phyloP scores from a whole-genome alignment of 768 basidiomycete genomes.

The Leccinum disarticulatum region DNA sequence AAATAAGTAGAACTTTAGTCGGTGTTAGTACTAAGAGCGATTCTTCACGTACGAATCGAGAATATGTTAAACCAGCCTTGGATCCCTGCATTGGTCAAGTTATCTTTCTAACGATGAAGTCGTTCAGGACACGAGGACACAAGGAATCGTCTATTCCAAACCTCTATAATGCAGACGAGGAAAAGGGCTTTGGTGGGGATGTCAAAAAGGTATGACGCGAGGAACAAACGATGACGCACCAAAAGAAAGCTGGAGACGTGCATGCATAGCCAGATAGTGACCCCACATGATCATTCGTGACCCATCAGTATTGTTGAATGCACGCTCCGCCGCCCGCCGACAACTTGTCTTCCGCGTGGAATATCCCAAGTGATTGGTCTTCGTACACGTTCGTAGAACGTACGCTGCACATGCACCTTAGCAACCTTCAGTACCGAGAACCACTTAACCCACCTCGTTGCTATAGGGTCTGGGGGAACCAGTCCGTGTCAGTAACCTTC shows the following conservation, averaged over 20 bases:
- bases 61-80: slow-evolving; percentile 84
- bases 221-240: slow-evolving; percentile 45
- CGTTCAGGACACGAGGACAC: slow-evolving; percentile 2
- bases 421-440: not conserved
- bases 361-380: slow-evolving; percentile 86
- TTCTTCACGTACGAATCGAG: slow-evolving; percentile 54
- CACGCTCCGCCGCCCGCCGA: slow-evolving; percentile 40
- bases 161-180: slow-evolving; percentile 92
- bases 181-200: slow-evolving; percentile 62
- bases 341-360: slow-evolving; percentile 49
- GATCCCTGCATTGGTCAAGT: slow-evolving; percentile 53
- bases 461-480: slow-evolving; percentile 60
- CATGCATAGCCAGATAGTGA: slow-evolving; percentile 77
- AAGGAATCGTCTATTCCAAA: slow-evolving; percentile 31
- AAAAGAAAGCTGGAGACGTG: slow-evolving; percentile 86
- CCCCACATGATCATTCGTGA: slow-evolving; percentile 68
- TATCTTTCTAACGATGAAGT: slow-evolving; percentile 46
- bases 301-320: slow-evolving; percentile 41
- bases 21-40: not conserved
- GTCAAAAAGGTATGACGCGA: not conserved
- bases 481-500: slow-evolving; percentile 4
- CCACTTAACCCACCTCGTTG: slow-evolving; percentile 58
- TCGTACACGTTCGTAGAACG: slow-evolving; percentile 95
- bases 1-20: not conserved
- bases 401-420: slow-evolving; percentile 48